Base-by-base conservation (phyloP, 306 rosid genomes). In the Cucumis cinereus region DNA sequence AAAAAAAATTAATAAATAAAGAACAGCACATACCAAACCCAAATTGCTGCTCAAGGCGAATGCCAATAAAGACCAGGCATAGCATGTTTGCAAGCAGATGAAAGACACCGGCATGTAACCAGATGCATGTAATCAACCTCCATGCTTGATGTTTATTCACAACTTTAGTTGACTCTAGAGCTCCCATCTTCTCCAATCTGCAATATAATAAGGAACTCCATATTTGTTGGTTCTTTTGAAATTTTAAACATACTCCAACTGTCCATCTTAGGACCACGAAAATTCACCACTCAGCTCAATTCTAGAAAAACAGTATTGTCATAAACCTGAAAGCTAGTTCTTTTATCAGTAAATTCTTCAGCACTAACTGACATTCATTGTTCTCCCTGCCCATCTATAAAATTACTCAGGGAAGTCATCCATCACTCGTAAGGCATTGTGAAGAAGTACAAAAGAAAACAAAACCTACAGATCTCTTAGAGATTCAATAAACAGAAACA, bases 71-170 rank as follows among this genome's bases (percentile, higher is more conserved):
- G 74, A 93, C 78, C 14, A 91, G 84, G 82, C 97, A 88, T 47
- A 91, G 66, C 97, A 91, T 88, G 82, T 91, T 93, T 1, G 86
- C 96, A 8, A 84, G 80, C 79, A 91, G 84, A 79, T 93, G 97
- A 76, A 93, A 78, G 63, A 86, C 43, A 60, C 98, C 98, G 50
- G 98, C 98, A 74, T 93, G 98, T 56, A 90, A 78, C 98, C 98
- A 93, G 57, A 90, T 80, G 86, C 94, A 91, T 57, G 90, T 88
- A 75, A 91, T n/a, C 53, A 93, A 92, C 84, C 98, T 87, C 98
- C 97, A 93, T 60, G 81, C 90, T 70, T 93, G 90, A 81, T 88
- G 94, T 54, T 66, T 81, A 15, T 82, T 76, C 77, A 91, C 96
- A 68, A 88, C 91, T 66, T 74, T 80, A 30, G 52, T 77, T 86